These are phyloP conservation scores for Fusarium albosuccineum DNA, from an alignment of 2,329 filamentous ascomycete species.

Conservation along the genomic window DNA sequence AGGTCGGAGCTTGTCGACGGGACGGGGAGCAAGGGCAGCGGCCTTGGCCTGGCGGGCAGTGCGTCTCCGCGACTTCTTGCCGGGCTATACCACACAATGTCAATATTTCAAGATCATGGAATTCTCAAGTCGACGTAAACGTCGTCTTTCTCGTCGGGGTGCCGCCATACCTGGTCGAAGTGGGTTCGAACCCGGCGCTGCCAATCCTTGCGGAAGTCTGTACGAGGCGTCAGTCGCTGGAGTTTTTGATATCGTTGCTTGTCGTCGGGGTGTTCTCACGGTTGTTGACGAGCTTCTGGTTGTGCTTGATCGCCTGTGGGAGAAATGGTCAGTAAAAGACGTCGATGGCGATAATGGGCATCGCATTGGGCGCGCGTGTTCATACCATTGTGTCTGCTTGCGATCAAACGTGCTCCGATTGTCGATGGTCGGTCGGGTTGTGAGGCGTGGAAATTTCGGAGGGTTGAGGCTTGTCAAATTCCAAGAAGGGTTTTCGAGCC, in stretches of 20 bases:
- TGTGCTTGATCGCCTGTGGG: slow-evolving; percentile 96
- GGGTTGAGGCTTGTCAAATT: slow-evolving; percentile 57
- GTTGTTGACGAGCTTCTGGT: slow-evolving; percentile 98
- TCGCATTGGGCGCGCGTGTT: slow-evolving; percentile 38
- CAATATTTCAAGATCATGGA: slow-evolving; percentile 48
- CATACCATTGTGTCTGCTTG: slow-evolving; percentile 68
- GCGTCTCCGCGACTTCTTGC: slow-evolving; percentile 94
- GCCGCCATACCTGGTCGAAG: slow-evolving; percentile 93
- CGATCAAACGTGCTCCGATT: slow-evolving; percentile 63
- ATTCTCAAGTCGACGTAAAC: slow-evolving; percentile 34
- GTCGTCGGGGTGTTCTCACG: slow-evolving; percentile 69
- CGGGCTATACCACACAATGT: slow-evolving; percentile 73
- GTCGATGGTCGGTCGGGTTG: slow-evolving; percentile 56
- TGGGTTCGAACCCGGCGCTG: slow-evolving; percentile 98
- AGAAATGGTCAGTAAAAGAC: slow-evolving; percentile 49
- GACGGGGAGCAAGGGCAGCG: slow-evolving; percentile 93
- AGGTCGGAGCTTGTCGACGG: slow-evolving; percentile 96
- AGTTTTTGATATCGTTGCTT: slow-evolving; percentile 45
- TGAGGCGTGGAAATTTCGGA: slow-evolving; percentile 56
- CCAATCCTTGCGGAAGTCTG: slow-evolving; percentile 99
- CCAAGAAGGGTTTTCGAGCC: slow-evolving; percentile 58
- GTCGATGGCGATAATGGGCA: slow-evolving; percentile 33
- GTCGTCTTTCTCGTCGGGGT: slow-evolving; percentile 25
- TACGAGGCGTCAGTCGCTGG: slow-evolving; percentile 56
- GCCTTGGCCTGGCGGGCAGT: slow-evolving; percentile 95